Percentiles rank a stretch among this genome's conserved stretches.
Evolutionary conservation across 164 flowering plant species (phyloP).

Genomic region (Vitis rotundifolia): DNA sequence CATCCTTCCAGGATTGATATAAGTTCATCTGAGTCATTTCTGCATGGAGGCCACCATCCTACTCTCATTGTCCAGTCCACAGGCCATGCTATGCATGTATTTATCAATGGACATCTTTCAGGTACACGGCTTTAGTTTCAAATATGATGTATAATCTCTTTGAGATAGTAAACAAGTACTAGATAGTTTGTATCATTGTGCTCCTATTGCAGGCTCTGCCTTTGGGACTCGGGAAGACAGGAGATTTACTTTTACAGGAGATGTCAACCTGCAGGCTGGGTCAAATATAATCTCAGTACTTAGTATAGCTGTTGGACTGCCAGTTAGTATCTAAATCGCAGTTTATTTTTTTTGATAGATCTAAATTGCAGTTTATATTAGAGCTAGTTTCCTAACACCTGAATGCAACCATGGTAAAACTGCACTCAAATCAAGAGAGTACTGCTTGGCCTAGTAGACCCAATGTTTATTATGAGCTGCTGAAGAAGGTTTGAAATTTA

Average conservation of each 20-base stretch:
- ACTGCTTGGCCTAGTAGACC: background rate
- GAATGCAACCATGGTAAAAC: background rate
- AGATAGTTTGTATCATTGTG: background rate
- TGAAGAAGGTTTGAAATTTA: background rate
- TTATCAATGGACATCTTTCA: slow-evolving; percentile 45
- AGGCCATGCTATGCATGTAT: slow-evolving; percentile 58
- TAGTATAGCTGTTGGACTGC: slow-evolving; percentile 53
- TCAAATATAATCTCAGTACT: slow-evolving; percentile 42
- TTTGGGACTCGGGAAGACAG: slow-evolving; percentile 32
- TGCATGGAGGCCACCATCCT: slow-evolving; percentile 29
- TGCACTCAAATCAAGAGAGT: background rate
- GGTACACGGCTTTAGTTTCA: slow-evolving; percentile 23
- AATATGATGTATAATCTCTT: background rate
- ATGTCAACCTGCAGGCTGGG: slow-evolving; percentile 43
- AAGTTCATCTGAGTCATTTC: slow-evolving; percentile 42
- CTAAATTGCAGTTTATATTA: background rate
- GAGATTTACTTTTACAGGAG: slow-evolving; percentile 32
- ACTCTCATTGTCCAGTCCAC: slow-evolving; percentile 39
- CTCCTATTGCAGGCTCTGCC: slow-evolving; percentile 34
- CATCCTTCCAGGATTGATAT: slow-evolving; percentile 42
- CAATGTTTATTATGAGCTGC: background rate
- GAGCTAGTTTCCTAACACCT: background rate
- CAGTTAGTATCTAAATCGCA: slow-evolving; percentile 31
- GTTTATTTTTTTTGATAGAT: background rate
- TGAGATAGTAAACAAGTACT: background rate